Evolutionary conservation across 345 rosid genomes (phyloP).

Genomic region (Durio zibethinus): DNA sequence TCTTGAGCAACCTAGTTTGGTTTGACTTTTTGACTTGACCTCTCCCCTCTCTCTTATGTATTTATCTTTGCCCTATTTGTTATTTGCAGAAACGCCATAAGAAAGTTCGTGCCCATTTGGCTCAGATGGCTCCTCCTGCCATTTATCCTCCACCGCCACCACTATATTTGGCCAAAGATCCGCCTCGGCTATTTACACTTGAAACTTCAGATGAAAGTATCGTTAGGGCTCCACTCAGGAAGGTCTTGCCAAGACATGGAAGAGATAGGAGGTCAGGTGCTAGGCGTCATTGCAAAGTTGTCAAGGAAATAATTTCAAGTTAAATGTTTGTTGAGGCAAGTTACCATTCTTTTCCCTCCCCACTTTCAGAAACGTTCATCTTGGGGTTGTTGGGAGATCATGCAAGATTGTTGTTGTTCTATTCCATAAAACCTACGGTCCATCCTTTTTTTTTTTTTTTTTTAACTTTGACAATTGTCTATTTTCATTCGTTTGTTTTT

Average conservation of each 20-base stretch:
- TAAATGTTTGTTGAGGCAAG: conserved; percentile 26
- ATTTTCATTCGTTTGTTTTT: conserved; percentile 35
- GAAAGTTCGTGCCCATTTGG: conserved; percentile 44
- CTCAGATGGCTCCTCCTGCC: conserved; percentile 41
- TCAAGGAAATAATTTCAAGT: conserved; percentile 30
- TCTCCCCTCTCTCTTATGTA: background rate
- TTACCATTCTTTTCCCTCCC: conserved; percentile 26
- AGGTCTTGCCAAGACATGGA: conserved; percentile 47
- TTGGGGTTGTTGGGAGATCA: conserved; percentile 27
- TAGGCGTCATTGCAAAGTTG: conserved; percentile 67
- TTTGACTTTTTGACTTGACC: background rate
- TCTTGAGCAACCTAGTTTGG: background rate
- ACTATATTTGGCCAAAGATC: conserved; percentile 27
- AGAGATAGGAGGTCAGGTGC: conserved; percentile 54
- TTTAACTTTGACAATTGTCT: background rate
- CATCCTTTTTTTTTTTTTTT: background rate
- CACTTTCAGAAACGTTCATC: conserved; percentile 5
- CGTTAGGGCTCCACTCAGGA: conserved; percentile 29
- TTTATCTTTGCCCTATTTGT: background rate
- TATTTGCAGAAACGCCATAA: conserved; percentile 73
- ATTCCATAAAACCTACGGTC: conserved; percentile 20
- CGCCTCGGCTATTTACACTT: conserved; percentile 32
- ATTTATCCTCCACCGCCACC: conserved; percentile 44
- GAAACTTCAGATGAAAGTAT: conserved; percentile 32
- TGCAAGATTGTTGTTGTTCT: conserved; percentile 25